These are phyloP conservation scores for Testicularia cyperi DNA, from an alignment of 1,284 basidiomycete species.

Conservation along the genomic window DNA sequence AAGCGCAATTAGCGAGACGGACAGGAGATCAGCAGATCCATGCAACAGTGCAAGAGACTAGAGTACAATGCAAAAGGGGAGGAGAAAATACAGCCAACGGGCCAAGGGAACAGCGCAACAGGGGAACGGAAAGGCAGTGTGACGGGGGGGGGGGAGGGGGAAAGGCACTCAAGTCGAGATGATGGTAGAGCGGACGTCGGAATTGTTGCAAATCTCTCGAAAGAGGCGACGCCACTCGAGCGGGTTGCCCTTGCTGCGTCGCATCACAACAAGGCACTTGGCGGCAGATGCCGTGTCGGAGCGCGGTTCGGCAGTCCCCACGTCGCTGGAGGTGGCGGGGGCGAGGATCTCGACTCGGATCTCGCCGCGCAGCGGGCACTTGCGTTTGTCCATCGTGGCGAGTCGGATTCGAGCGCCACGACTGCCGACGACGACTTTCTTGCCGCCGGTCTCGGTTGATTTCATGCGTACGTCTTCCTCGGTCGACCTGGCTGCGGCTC, in stretches of 20 bases:
- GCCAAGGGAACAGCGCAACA: background rate
- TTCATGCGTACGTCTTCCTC: no score
- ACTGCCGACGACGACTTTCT: conserved; percentile 22
- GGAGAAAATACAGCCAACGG: background rate
- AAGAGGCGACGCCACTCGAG: conserved; percentile 61
- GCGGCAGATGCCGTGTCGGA: conserved; percentile 4
- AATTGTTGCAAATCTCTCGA: conserved; percentile 36
- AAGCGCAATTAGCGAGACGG: no score
- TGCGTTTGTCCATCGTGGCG: conserved; percentile 53
- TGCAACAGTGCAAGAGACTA: no score
- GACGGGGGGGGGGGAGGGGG: background rate
- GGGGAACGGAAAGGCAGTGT: background rate
- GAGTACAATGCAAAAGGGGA: background rate
- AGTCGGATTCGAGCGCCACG: conserved; percentile 51
- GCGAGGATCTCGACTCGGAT: conserved; percentile 48
- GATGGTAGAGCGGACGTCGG: conserved; percentile 27
- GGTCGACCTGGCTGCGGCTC: no score
- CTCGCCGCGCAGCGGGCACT: conserved; percentile 55
- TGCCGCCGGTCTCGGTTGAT: background rate
- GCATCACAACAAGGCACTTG: conserved; percentile 54
- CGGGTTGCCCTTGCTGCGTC: conserved; percentile 59
- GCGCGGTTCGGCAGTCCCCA: no score
- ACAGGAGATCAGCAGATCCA: no score
- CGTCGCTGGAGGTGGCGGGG: conserved; percentile 1
- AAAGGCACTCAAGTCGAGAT: conserved; percentile 40